Base-by-base conservation (phyloP, 371 early-diverging fungal genomes). In the Polyrhizophydium stewartii region DNA sequence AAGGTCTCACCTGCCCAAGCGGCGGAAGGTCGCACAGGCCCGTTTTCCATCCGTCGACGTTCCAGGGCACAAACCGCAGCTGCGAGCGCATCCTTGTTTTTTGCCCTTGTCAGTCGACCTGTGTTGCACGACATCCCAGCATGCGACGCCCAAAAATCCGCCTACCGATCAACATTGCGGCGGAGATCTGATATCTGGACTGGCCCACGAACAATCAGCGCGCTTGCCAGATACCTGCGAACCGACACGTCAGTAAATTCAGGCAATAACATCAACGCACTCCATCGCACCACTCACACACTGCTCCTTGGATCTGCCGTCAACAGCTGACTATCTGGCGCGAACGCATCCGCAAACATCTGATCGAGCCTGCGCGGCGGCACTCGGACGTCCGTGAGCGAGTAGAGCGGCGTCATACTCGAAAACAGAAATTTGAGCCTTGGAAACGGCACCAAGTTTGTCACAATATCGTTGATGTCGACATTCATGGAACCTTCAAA, bases 391-490 rank as follows among this genome's bases (percentile, higher is more conserved):
- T 82, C 77, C 2, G 72, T 53, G 9, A 71, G 41, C 24, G 71
- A 52, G 53, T 62, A 73, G 0, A 81, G 55, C 31, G 83, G 82
- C 16, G 79, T 69, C 73, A 81, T 75, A 51, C 69, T 68, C 1
- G 81, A 75, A 1, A 78, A 10, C 16, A 80, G 60, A 33, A 67
- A 73, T 60, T 79, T 83, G 22, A 75, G 66, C 16, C 67, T 60
- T 33, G 89, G 90, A 70, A 85, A 89, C 19, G 90, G 90, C 25
- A 89, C 86, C n/a, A 89, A 65, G 64, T 89, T 89, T 2, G 87
- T 87, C 37, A 79, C 84, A 65, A 90, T 85, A 66, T 90, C 90
- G 58, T 83, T 85, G 47, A 90, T 75, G 71, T 90, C 90, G 1
- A 90, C 87, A 67, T 90, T 90, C 67, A 90, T 67, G 30, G 70